These are phyloP conservation scores for Nemania bipapillata DNA, from an alignment of 2,329 filamentous ascomycete species.

Conservation along the genomic window DNA sequence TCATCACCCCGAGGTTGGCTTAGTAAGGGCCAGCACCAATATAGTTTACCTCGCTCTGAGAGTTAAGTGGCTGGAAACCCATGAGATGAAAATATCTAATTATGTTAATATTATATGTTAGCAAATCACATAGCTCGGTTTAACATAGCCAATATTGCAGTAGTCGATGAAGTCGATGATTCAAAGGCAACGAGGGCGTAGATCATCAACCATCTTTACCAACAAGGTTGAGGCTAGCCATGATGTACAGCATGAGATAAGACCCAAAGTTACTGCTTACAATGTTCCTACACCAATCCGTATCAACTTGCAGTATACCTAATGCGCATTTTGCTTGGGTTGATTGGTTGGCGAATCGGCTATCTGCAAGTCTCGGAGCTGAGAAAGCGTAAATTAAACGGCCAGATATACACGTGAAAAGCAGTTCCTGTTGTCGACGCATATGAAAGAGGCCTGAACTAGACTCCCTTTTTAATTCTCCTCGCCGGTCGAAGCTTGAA, in stretches of 20 bases:
- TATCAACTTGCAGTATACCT: neutral
- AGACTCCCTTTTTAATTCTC: conserved; percentile 4
- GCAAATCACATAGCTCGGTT: neutral
- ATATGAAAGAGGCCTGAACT: conserved; percentile 2
- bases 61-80: neutral
- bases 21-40: neutral
- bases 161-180: neutral
- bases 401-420: conserved; percentile 21
- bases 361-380: conserved; percentile 37
- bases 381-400: conserved; percentile 30
- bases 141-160: neutral
- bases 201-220: neutral
- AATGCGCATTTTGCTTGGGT: neutral
- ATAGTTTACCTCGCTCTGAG: neutral
- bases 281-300: neutral
- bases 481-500: neutral
- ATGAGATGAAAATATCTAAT: neutral
- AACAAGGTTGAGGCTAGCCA: neutral
- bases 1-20: neutral
- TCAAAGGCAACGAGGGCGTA: no score
- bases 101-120: neutral
- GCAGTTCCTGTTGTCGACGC: neutral
- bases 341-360: neutral
- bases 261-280: neutral
- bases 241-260: neutral